Conservation (phyloP, 768 basidiomycete species). For the Lactifluus piperatus region DNA sequence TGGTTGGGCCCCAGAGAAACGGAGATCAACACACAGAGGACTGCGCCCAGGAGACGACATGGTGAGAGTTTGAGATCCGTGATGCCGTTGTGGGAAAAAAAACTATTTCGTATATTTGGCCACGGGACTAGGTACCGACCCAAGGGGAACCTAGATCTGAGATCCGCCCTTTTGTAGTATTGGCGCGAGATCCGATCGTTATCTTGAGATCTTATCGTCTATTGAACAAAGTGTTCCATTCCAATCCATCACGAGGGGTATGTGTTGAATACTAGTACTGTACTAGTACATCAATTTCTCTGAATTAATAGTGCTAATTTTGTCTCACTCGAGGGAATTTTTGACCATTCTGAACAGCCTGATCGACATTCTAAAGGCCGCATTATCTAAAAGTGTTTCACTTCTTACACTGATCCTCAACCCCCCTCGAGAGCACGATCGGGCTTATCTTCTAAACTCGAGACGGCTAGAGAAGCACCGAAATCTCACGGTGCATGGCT, state of each 20-base stretch:
- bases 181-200: slow-evolving; percentile 5
- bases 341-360: neutral
- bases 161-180: neutral
- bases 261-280: neutral
- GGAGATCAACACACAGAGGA: slow-evolving; percentile 15
- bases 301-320: neutral
- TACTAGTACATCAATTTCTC: neutral
- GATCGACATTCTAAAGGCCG: slow-evolving; percentile 13
- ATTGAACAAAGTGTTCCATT: neutral
- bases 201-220: slow-evolving; percentile 6
- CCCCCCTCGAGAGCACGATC: slow-evolving; percentile 1
- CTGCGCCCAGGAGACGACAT: slow-evolving; percentile 23
- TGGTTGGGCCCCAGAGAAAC: neutral
- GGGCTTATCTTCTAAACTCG: neutral
- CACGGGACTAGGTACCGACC: slow-evolving; percentile 9
- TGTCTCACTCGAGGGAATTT: neutral
- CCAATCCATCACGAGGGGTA: neutral
- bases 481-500: neutral
- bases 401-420: slow-evolving; percentile 11
- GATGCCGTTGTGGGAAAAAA: neutral
- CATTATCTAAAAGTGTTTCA: neutral
- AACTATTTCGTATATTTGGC: neutral
- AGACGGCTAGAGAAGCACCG: neutral
- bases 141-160: neutral
- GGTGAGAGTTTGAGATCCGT: neutral